Evolutionary conservation across 345 rosid species (phyloP), one percentile per base, ranked within the genome.

Genomic region (Eucalyptus cloeziana): DNA sequence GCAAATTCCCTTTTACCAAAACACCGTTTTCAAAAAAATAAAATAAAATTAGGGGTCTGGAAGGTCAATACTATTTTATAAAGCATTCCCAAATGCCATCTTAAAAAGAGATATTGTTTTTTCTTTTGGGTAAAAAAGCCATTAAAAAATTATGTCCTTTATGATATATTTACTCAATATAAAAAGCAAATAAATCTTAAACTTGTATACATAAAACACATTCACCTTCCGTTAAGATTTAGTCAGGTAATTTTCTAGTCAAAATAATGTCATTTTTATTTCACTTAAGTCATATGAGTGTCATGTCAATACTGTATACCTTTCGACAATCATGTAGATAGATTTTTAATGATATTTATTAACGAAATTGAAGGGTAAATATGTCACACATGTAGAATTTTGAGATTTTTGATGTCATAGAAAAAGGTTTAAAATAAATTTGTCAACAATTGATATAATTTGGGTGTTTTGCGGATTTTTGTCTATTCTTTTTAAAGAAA

Each of bases 311-410:
- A 24, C 0, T 22, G 11, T 56, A 9, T 24, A 2, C 6, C 3
- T 24, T 56, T 10, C 3, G 3, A 24, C 62, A 10, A 56, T 4
- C 30, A 56, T 56, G 3, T 56, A 56, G 3, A 56, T 4, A 56
- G 2, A 52, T 52, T 52, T 52, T 0, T 52, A 8, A 52, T 0
- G 2, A 52, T 21, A 52, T 21, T 7, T 1, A 52, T 8, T 52
- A 52, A 52, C 0, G 13, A 24, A 56, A 56, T 56, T 2, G 6
- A 9, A 56, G 1, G 5, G 5, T 56, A 24, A 24, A 56, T 56
- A 4, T 56, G 3, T 10, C 2, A 0, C 3, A 10, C 8, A 4
- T 0, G 2, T 56, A 24, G 24, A 56, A 5, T 4, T 4, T 24
- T 56, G 30, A 56, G 5, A 52, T 21, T 52, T 52, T 52, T 52